These are phyloP conservation scores for Isatis tinctoria DNA, from an alignment of 345 rosid genomes.

Conservation along the genomic window DNA sequence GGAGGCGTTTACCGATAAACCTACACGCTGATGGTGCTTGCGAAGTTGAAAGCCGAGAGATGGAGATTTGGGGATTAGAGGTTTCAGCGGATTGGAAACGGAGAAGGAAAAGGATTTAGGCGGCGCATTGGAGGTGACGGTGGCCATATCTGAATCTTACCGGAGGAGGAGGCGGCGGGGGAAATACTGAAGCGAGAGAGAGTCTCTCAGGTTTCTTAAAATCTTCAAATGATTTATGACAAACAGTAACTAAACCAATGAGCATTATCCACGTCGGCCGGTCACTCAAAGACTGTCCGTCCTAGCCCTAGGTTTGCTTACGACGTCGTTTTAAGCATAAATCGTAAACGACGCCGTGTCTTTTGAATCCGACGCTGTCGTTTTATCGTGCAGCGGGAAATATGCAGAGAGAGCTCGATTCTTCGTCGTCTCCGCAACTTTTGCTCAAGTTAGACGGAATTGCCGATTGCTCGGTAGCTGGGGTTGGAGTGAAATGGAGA, in stretches of 20 bases:
- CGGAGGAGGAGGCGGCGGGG: constrained; percentile 17
- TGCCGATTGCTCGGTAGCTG: background rate
- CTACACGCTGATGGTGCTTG: constrained; percentile 4
- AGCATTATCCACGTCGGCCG: background rate
- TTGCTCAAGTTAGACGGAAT: background rate
- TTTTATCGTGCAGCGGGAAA: background rate
- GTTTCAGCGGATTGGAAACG: background rate
- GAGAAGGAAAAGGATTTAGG: constrained; percentile 19
- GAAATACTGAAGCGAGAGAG: constrained; percentile 2
- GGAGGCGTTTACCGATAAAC: constrained; percentile 31
- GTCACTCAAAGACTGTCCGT: background rate
- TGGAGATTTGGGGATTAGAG: background rate
- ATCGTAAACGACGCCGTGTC: background rate
- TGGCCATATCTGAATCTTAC: constrained; percentile 23
- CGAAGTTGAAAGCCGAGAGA: constrained; percentile 13
- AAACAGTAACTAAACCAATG: background rate
- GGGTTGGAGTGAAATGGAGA: constrained; percentile 2
- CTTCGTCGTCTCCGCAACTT: constrained; percentile 4
- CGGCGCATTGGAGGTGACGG: constrained; percentile 27
- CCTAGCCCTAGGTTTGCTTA: background rate
- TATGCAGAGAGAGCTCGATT: background rate
- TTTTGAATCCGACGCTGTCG: background rate
- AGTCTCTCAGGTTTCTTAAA: background rate
- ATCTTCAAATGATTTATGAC: background rate
- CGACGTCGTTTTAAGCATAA: background rate